phyloP scores from a whole-genome alignment of 805 yeast species.

The Scheffersomyces ergatensis region DNA sequence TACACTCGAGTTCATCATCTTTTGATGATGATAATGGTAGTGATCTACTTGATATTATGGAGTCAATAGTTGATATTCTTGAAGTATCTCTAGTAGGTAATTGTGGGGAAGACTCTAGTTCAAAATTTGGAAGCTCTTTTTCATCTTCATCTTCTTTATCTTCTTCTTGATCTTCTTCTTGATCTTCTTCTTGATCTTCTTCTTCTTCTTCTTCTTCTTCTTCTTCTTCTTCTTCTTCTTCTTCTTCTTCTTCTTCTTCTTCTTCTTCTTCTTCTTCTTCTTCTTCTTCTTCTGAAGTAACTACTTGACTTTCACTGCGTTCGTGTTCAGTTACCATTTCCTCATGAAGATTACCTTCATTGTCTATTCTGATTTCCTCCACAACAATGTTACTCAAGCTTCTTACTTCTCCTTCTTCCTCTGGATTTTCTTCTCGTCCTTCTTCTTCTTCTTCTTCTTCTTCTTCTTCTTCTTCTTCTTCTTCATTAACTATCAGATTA shows the following conservation, averaged over 20 bases:
- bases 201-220: conserved; percentile 16
- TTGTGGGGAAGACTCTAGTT: too few species aligned
- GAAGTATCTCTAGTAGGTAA: neutral
- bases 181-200: conserved; percentile 6
- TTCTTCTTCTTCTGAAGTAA: conserved; percentile 2
- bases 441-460: conserved; percentile 4
- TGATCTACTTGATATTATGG: neutral
- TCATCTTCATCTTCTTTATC: neutral
- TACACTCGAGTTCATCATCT: neutral
- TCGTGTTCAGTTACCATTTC: neutral
- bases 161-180: neutral
- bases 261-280: conserved; percentile 1
- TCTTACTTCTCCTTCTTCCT: too few species aligned
- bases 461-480: conserved; percentile 2
- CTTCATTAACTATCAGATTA: neutral
- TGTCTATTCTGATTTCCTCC: conserved; percentile 2
- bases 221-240: conserved; percentile 7
- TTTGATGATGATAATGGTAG: neutral
- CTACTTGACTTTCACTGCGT: neutral
- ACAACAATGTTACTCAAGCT: neutral
- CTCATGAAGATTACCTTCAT: neutral
- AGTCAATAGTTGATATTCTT: neutral
- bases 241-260: conserved; percentile 5
- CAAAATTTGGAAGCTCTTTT: neutral
- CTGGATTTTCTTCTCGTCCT: neutral